These are phyloP conservation scores for Candida michaelii DNA, from an alignment of 805 yeast genomes.

Conservation along the genomic window DNA sequence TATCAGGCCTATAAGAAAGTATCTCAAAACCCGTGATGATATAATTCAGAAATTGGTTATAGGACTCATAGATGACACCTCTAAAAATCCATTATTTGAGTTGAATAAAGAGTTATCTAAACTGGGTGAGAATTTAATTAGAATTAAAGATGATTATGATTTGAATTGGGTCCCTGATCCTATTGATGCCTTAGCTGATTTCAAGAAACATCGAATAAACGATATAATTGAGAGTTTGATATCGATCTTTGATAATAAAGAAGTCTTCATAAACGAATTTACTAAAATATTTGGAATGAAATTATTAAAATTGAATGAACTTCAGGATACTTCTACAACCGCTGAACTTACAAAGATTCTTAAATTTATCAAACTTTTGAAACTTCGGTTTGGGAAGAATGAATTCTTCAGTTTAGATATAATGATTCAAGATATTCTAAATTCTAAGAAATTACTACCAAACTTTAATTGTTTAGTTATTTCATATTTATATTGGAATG, in stretches of 20 bases:
- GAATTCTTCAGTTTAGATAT: slow-evolving; percentile 73
- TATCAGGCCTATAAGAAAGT: slow-evolving; percentile 70
- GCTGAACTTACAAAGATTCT: slow-evolving; percentile 28
- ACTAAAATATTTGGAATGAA: slow-evolving; percentile 57
- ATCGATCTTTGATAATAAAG: slow-evolving; percentile 70
- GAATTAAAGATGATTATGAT: slow-evolving; percentile 44
- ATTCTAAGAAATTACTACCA: slow-evolving; percentile 34
- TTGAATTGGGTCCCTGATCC: slow-evolving; percentile 83
- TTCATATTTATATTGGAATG: slow-evolving; percentile 78
- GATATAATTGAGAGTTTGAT: slow-evolving; percentile 73
- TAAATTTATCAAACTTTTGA: slow-evolving; percentile 51
- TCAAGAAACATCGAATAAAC: slow-evolving; percentile 55
- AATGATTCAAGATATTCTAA: slow-evolving; percentile 73
- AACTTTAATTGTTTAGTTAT: slow-evolving; percentile 56
- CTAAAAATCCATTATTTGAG: slow-evolving; percentile 46
- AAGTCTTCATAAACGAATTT: slow-evolving; percentile 64
- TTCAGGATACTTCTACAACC: slow-evolving; percentile 16
- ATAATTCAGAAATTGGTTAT: slow-evolving; percentile 66
- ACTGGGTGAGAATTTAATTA: slow-evolving; percentile 14
- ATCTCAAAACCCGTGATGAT: slow-evolving; percentile 72
- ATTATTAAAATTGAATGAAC: slow-evolving; percentile 37
- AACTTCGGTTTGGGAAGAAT: slow-evolving; percentile 62
- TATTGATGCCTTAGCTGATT: slow-evolving; percentile 86
- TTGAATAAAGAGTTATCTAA: slow-evolving; percentile 52
- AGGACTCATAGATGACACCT: slow-evolving; percentile 58